Evolutionary conservation across 768 basidiomycete species (phyloP).

Genomic region (Boletus reticuloceps): DNA sequence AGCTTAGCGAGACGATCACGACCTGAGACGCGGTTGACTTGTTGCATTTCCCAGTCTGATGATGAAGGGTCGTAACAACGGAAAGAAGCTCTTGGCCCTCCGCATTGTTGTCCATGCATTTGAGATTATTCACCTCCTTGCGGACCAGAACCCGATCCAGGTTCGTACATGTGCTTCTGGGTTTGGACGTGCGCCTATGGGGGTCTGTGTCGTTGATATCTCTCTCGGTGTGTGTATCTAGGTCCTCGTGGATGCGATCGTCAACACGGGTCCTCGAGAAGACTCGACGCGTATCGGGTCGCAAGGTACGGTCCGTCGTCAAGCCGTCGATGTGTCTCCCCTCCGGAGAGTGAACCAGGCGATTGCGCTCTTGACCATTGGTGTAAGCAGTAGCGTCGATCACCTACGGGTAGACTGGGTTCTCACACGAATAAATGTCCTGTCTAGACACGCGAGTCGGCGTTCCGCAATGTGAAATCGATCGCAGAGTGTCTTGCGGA

Average conservation of each 20-base stretch:
- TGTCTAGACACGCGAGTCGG: constrained; percentile 94
- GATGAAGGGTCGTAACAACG: constrained; percentile 99
- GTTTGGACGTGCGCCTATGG: too few species aligned
- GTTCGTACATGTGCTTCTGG: constrained; percentile 40
- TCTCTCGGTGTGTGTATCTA: constrained; percentile 23
- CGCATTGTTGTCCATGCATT: constrained; percentile 99
- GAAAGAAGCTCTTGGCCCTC: constrained; percentile 98
- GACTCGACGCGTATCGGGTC: constrained; percentile 99
- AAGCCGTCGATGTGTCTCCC: constrained; percentile 99
- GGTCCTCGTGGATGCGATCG: constrained; percentile 97
- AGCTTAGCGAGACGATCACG: constrained; percentile 16
- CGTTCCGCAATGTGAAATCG: constrained; percentile 99
- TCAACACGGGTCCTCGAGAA: constrained; percentile 99
- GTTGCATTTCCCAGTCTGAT: constrained; percentile 62
- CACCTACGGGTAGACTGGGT: background rate
- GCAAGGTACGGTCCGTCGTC: constrained; percentile 98
- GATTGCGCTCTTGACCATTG: constrained; percentile 89
- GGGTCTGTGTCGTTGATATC: background rate
- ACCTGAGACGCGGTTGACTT: background rate
- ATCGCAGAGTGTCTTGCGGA: constrained; percentile 99
- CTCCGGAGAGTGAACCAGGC: constrained; percentile 98
- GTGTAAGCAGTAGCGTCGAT: constrained; percentile 55
- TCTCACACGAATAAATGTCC: background rate
- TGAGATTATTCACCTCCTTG: constrained; percentile 99
- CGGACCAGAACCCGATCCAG: constrained; percentile 99